Base-by-base conservation (phyloP, 306 rosid genomes). In the Echinosophora koreensis region DNA sequence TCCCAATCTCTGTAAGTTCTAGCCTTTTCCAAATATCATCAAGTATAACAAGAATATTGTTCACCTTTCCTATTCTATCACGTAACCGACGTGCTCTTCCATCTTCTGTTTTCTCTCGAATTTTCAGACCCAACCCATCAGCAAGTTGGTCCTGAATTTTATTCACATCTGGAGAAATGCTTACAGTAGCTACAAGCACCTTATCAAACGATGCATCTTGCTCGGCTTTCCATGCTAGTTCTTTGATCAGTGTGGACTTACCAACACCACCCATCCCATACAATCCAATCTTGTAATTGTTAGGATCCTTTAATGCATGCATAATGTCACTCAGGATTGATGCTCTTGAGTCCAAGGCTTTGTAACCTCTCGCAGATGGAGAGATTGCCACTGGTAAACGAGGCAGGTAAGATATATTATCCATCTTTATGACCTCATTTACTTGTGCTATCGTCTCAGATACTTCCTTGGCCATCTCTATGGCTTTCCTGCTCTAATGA, bases 1-100 rank as follows among this genome's bases (percentile, higher is more conserved):
- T 34, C 54, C 81, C 81, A 22, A 77, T 3, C 15, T 52, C 14
- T 7, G 16, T 3, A 61, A 77, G 56, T 42, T 66, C 60, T 2
- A 77, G 5, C 15, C 28, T 32, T 0, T 3, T 18, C 72, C 73
- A 62, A 9, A 79, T 9, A 14, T 79, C 73, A 51, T 79, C 77
- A 2, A 71, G 5, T 34, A 79, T 62, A 28, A 70, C 8, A 10
- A 79, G 71, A 51, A 71, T 56, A 30, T 1, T 61, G 15, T 38
- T 61, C 66, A 61, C 50, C 4, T 8, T 38, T 0, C 4, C 5
- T 70, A 78, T 64, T 10, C 73, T 76, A 2, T 17, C 2, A 1
- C 28, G 57, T 28, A 78, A 56, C 9, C 12, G 10, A 10, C 4
- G 16, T 4, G 34, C 70, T 61, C 50, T 74, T 18, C 50, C 71